These are phyloP conservation scores for Clonostachys solani DNA, from an alignment of 2,329 filamentous ascomycete genomes.

Conservation along the genomic window DNA sequence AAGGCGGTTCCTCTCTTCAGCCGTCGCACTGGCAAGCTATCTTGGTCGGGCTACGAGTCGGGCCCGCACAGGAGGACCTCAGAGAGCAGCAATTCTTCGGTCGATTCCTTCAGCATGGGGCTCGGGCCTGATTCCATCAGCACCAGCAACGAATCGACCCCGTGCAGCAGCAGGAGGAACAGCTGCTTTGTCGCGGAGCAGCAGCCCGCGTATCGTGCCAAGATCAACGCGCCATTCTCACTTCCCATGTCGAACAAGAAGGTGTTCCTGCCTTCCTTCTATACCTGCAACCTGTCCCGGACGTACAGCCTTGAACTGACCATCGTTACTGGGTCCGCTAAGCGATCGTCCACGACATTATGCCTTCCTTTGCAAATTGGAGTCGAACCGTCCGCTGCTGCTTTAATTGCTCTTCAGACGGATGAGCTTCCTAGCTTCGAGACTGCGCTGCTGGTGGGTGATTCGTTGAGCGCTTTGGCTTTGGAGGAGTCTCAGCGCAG, in stretches of 20 bases:
- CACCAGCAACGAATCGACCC: neutral
- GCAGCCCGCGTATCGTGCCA: conserved; percentile 30
- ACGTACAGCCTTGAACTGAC: conserved; percentile 46
- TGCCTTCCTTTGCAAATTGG: conserved; percentile 47
- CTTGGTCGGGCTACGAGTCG: conserved; percentile 36
- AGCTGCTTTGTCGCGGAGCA: conserved; percentile 7
- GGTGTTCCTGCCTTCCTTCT: conserved; percentile 51
- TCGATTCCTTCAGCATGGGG: no score
- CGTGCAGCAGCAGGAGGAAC: conserved; percentile 4
- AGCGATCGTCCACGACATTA: conserved; percentile 35
- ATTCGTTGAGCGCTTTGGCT: no score
- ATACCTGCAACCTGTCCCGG: conserved; percentile 52
- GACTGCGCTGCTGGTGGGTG: conserved; percentile 16
- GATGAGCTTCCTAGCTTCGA: conserved; percentile 45
- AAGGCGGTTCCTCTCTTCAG: conserved; percentile 36
- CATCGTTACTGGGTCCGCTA: conserved; percentile 35
- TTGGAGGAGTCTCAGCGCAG: no score
- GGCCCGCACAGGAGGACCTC: no score
- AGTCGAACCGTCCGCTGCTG: conserved; percentile 22
- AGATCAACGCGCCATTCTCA: conserved; percentile 40
- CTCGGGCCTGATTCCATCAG: neutral
- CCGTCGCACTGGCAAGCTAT: conserved; percentile 21
- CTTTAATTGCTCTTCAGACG: conserved; percentile 5
- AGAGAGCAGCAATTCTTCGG: no score
- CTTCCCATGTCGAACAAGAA: conserved; percentile 42